Evolutionary conservation across 257 asterid genomes (phyloP).

Genomic region (Solanum clarkiae): DNA sequence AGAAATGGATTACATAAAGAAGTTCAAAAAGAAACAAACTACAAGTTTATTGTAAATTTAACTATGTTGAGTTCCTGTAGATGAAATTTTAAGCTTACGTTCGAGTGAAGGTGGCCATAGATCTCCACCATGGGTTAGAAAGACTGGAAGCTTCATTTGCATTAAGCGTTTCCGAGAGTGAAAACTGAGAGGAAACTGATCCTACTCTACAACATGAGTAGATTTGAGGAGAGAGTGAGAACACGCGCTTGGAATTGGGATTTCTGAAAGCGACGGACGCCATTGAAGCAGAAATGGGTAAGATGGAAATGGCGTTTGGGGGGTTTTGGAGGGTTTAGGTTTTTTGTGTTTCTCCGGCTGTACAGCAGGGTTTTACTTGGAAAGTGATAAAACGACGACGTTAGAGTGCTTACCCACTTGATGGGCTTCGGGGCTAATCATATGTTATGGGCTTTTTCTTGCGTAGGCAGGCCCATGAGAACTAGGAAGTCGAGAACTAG

Average conservation of each 20-base stretch:
- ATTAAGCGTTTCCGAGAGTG: constrained; percentile 26
- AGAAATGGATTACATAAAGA: not conserved
- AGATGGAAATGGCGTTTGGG: not conserved
- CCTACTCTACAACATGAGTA: constrained; percentile 15
- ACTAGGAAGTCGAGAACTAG: too few species aligned
- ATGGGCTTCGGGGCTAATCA: not conserved
- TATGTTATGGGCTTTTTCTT: not conserved
- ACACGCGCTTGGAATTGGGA: constrained; percentile 22
- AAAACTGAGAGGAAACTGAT: constrained; percentile 23
- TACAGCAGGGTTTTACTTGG: not conserved
- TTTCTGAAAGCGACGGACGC: constrained; percentile 32
- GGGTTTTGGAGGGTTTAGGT: constrained; percentile 1
- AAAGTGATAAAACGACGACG: not conserved
- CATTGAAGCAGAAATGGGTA: constrained; percentile 4
- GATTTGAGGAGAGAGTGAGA: constrained; percentile 25
- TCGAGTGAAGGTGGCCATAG: constrained; percentile 95
- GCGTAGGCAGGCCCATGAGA: not conserved
- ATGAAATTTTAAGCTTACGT: constrained; percentile 30
- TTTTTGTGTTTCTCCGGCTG: not conserved
- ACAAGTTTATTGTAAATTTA: not conserved
- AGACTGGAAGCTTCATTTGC: constrained; percentile 24
- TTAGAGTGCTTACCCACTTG: not conserved
- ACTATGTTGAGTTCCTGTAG: not conserved
- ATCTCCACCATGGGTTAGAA: constrained; percentile 74
- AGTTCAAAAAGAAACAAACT: too few species aligned